Conservation (phyloP, 257 asterid species). For the Gentiana dahurica region DNA sequence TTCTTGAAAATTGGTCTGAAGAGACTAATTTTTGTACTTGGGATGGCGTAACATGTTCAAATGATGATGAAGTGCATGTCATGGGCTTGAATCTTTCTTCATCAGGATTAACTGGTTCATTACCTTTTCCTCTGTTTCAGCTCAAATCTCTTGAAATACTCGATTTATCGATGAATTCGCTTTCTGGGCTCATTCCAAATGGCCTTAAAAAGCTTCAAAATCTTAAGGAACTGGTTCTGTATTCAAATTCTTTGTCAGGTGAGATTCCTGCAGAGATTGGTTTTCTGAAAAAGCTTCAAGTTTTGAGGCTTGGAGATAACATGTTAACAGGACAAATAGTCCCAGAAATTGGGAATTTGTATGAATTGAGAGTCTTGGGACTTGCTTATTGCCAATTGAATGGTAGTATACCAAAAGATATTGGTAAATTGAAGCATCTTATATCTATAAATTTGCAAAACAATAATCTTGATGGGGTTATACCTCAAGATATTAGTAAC, state of each 20-base stretch:
- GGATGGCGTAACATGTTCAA: conserved; percentile 66
- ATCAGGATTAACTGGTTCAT: conserved; percentile 44
- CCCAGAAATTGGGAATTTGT: conserved; percentile 41
- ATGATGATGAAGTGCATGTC: conserved; percentile 27
- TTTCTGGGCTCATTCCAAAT: conserved; percentile 55
- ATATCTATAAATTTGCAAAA: conserved; percentile 46
- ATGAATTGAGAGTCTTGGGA: conserved; percentile 51
- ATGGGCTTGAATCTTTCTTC: conserved; percentile 46
- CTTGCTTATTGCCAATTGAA: conserved; percentile 57
- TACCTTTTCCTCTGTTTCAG: conserved; percentile 44
- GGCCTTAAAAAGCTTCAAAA: conserved; percentile 44
- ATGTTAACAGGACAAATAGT: conserved; percentile 42
- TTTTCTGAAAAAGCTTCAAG: conserved; percentile 42
- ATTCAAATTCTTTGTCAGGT: conserved; percentile 53
- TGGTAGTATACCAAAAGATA: conserved; percentile 65
- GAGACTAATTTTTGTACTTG: conserved; percentile 49
- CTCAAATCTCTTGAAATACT: conserved; percentile 48
- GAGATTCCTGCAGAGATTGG: conserved; percentile 54
- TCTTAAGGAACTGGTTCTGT: conserved; percentile 48
- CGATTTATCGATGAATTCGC: conserved; percentile 55
- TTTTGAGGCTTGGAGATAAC: conserved; percentile 73
- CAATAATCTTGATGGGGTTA: conserved; percentile 42
- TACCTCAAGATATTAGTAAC: conserved; percentile 55
- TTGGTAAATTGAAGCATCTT: conserved; percentile 52
- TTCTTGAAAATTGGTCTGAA: conserved; percentile 54